Percentiles rank a stretch among this genome's conserved stretches.
phyloP scores from a whole-genome alignment of 225 moss, liverwort and hornwort genomes.

The Polytrichum formosum region DNA sequence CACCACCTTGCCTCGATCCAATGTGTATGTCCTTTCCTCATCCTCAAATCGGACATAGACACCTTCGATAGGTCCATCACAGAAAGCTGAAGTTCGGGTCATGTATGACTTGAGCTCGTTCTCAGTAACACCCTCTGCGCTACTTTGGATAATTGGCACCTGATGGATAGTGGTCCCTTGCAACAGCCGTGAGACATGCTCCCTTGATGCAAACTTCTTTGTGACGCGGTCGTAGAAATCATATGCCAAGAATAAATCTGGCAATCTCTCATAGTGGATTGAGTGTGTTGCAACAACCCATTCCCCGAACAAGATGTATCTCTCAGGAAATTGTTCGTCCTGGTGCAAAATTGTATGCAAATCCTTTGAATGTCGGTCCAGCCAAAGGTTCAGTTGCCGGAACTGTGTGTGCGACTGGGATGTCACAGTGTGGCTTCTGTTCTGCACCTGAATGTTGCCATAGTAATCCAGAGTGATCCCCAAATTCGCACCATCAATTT shows the following conservation, averaged over 20 bases:
- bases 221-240: slow-evolving; percentile 64
- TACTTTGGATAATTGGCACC: slow-evolving; percentile 37
- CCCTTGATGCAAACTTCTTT: slow-evolving; percentile 48
- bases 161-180: slow-evolving; percentile 31
- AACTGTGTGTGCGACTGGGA: slow-evolving; percentile 55
- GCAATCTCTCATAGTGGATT: slow-evolving; percentile 49
- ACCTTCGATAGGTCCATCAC: slow-evolving; percentile 52
- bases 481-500: slow-evolving; percentile 74
- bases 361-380: slow-evolving; percentile 32
- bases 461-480: slow-evolving; percentile 58
- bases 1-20: slow-evolving; percentile 69
- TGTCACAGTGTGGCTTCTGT: slow-evolving; percentile 60
- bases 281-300: slow-evolving; percentile 80
- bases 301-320: slow-evolving; percentile 61
- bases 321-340: slow-evolving; percentile 33
- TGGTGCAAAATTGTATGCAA: slow-evolving; percentile 25
- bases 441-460: slow-evolving; percentile 43
- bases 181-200: slow-evolving; percentile 26
- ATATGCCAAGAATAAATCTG: slow-evolving; percentile 64
- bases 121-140: slow-evolving; percentile 11
- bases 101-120: slow-evolving; percentile 20
- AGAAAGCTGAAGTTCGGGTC: slow-evolving; percentile 38
- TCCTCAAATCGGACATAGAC: slow-evolving; percentile 62
- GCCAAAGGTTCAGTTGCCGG: slow-evolving; percentile 52
- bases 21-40: slow-evolving; percentile 21